A percentile compares a stretch with the other conserved stretches of the same genome.
phyloP scores from a whole-genome alignment of 2,329 filamentous ascomycete species.

The Dactylellina parvicollis region DNA sequence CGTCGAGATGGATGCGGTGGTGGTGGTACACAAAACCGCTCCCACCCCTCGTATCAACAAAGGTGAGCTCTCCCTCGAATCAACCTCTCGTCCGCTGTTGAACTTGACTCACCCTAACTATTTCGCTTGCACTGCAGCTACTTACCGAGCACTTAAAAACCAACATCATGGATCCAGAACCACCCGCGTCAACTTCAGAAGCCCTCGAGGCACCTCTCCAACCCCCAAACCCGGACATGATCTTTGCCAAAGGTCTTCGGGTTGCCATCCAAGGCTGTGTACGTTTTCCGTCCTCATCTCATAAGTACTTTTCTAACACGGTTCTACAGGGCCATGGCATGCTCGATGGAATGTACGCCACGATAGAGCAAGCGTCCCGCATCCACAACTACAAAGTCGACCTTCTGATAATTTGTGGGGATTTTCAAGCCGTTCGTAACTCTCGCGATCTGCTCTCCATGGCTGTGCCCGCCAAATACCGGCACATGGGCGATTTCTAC shows the following conservation, averaged over 20 bases:
- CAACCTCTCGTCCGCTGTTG: not conserved
- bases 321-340: slow-evolving; percentile 82
- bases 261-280: slow-evolving; percentile 89
- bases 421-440: slow-evolving; percentile 95
- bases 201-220: not conserved
- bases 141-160: not conserved
- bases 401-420: slow-evolving; percentile 90
- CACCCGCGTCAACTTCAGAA: slow-evolving; percentile 5
- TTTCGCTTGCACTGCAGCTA: not conserved
- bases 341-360: slow-evolving; percentile 88
- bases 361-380: slow-evolving; percentile 75
- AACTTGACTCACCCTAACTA: not conserved
- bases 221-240: slow-evolving; percentile 53
- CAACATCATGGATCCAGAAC: slow-evolving; percentile 34
- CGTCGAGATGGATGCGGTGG: not conserved
- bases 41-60: no score
- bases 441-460: slow-evolving; percentile 86
- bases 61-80: not conserved
- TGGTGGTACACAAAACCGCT: not conserved
- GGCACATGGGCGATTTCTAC: slow-evolving; percentile 88
- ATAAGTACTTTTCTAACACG: slow-evolving; percentile 31
- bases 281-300: slow-evolving; percentile 60
- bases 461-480: slow-evolving; percentile 88
- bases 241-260: slow-evolving; percentile 67
- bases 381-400: slow-evolving; percentile 70